A percentile compares a stretch with the other conserved stretches of the same genome.
Evolutionary conservation across 805 yeast species (phyloP).

Genomic region (Starmerella tilneyi): DNA sequence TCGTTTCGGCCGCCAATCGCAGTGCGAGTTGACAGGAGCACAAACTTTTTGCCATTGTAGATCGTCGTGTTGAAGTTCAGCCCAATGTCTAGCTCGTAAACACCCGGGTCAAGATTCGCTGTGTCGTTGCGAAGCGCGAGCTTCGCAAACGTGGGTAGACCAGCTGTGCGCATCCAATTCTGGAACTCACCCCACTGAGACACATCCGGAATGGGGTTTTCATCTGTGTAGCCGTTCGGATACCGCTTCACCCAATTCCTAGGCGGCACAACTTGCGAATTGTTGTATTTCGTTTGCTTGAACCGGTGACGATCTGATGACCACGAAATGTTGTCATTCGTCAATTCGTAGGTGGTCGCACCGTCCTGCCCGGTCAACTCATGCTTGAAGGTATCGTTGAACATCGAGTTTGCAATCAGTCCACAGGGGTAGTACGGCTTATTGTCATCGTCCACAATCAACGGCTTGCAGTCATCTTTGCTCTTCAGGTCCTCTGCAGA

Average conservation of each 20-base stretch:
- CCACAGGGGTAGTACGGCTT: conserved; percentile 87
- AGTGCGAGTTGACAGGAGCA: conserved; percentile 71
- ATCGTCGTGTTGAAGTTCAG: conserved; percentile 70
- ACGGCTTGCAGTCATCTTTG: conserved; percentile 52
- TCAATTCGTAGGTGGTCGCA: conserved; percentile 34
- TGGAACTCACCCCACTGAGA: conserved; percentile 73
- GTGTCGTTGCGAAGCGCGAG: conserved; percentile 64
- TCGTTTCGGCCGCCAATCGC: conserved; percentile 81
- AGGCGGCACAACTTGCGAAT: conserved; percentile 77
- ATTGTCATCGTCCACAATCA: conserved; percentile 33
- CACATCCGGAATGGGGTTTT: conserved; percentile 60
- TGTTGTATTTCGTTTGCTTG: conserved; percentile 59
- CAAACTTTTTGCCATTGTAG: conserved; percentile 81
- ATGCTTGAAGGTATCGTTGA: conserved; percentile 69
- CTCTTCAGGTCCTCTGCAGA: conserved; percentile 39
- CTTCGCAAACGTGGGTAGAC: conserved; percentile 79
- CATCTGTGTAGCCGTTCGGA: conserved; percentile 83
- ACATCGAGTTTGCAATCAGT: conserved; percentile 79
- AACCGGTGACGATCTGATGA: conserved; percentile 59
- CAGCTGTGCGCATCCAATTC: conserved; percentile 98
- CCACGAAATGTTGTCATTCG: conserved; percentile 73
- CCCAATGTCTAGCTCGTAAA: conserved; percentile 56
- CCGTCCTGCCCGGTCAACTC: conserved; percentile 36
- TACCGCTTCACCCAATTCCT: conserved; percentile 73
- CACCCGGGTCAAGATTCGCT: conserved; percentile 48